phyloP scores from a whole-genome alignment of 1,284 basidiomycete genomes.

The Cutaneotrichosporon sp. region DNA sequence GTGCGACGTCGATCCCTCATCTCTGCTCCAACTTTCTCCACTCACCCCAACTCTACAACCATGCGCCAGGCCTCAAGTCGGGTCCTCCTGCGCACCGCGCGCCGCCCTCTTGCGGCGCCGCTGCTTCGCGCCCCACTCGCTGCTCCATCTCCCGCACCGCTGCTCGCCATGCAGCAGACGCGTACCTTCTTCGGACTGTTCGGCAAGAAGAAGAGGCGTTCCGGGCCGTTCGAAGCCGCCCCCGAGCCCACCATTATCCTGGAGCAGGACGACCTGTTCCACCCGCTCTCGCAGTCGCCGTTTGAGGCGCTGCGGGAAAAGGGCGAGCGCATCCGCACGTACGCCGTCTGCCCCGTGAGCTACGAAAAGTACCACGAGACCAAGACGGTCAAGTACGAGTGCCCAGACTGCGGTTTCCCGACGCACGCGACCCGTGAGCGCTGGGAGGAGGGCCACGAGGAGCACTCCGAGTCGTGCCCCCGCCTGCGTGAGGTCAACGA shows the following conservation, averaged over 20 bases:
- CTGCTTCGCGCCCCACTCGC: background rate
- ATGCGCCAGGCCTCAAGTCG: conserved; percentile 23
- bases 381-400: conserved; percentile 76
- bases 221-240: background rate
- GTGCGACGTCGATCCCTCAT: background rate
- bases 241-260: conserved; percentile 55
- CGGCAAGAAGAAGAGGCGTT: conserved; percentile 14
- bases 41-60: background rate
- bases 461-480: conserved; percentile 84
- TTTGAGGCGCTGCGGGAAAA: conserved; percentile 79
- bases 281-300: conserved; percentile 87
- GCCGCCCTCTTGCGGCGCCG: background rate
- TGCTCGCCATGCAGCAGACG: background rate
- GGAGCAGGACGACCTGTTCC: conserved; percentile 79
- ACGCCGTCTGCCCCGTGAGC: conserved; percentile 88
- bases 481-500: conserved; percentile 91
- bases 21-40: background rate
- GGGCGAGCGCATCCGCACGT: conserved; percentile 76
- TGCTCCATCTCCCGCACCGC: background rate
- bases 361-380: conserved; percentile 64
- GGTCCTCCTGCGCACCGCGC: conserved; percentile 18
- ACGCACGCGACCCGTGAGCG: conserved; percentile 89
- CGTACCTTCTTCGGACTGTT: conserved; percentile 43
- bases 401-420: conserved; percentile 96
- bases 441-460: conserved; percentile 71